Evolutionary conservation across 139 green algal genomes (phyloP).

Genomic region (Micractinium sp.): DNA sequence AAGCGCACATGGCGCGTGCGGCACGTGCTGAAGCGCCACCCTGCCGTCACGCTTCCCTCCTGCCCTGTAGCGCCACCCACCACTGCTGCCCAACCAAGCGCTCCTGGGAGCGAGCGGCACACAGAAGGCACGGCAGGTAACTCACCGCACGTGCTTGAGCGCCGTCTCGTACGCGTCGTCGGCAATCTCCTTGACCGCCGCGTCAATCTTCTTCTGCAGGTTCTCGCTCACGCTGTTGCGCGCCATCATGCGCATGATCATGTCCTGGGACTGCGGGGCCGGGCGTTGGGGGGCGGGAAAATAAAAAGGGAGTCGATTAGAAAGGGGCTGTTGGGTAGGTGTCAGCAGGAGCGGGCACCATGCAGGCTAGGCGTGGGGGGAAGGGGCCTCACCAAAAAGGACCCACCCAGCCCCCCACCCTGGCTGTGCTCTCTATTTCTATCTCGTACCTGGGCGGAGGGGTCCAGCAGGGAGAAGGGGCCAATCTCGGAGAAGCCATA

Average conservation of each 20-base stretch:
- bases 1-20: too few species aligned
- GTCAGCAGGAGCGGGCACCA: too few species aligned
- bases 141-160: constrained; percentile 74
- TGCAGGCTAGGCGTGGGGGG: too few species aligned
- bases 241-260: constrained; percentile 99
- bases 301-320: neutral
- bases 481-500: constrained; percentile 99
- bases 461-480: constrained; percentile 95
- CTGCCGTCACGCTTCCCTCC: too few species aligned
- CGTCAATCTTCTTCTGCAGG: constrained; percentile 94
- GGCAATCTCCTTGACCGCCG: constrained; percentile 87
- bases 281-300: neutral
- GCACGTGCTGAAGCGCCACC: too few species aligned
- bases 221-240: constrained; percentile 96
- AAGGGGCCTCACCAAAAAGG: too few species aligned
- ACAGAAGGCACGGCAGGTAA: too few species aligned
- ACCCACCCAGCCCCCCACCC: neutral
- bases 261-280: constrained; percentile 77
- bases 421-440: neutral
- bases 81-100: too few species aligned
- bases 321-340: too few species aligned
- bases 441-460: constrained; percentile 46
- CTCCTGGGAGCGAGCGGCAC: too few species aligned
- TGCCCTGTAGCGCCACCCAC: too few species aligned
- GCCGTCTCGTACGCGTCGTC: constrained; percentile 79